Conservation (phyloP, 345 rosid species). For the Dipteronia dyeriana region DNA sequence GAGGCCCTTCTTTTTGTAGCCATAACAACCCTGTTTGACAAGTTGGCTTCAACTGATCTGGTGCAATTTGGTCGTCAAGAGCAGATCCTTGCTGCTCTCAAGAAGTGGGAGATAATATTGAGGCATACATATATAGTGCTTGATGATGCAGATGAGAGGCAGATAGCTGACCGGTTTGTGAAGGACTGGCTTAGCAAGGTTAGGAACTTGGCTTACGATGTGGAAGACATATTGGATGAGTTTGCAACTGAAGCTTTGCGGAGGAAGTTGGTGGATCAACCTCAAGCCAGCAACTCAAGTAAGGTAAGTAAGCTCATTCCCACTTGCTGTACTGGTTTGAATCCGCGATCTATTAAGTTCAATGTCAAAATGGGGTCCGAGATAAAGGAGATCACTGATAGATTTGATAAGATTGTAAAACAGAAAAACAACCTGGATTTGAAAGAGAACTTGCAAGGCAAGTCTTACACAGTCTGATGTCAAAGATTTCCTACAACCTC, state of each 20-base stretch:
- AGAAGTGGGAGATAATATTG: conserved; percentile 14
- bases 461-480: no score
- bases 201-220: conserved; percentile 18
- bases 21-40: neutral
- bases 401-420: conserved; percentile 14
- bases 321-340: neutral
- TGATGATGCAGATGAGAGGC: conserved; percentile 24
- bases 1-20: no score
- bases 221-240: conserved; percentile 31
- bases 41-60: conserved; percentile 8
- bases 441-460: no score
- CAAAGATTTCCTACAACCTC: no score
- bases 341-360: neutral
- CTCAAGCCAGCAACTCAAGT: neutral
- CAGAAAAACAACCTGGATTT: neutral
- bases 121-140: neutral
- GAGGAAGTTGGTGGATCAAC: neutral
- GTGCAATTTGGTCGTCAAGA: neutral
- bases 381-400: neutral
- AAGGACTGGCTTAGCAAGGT: conserved; percentile 21
- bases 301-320: neutral
- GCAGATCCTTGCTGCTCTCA: neutral
- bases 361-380: conserved; percentile 5
- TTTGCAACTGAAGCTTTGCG: conserved; percentile 13
- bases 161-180: neutral